phyloP scores from a whole-genome alignment of 2,329 filamentous ascomycete species.

The Fusarium acutatum region DNA sequence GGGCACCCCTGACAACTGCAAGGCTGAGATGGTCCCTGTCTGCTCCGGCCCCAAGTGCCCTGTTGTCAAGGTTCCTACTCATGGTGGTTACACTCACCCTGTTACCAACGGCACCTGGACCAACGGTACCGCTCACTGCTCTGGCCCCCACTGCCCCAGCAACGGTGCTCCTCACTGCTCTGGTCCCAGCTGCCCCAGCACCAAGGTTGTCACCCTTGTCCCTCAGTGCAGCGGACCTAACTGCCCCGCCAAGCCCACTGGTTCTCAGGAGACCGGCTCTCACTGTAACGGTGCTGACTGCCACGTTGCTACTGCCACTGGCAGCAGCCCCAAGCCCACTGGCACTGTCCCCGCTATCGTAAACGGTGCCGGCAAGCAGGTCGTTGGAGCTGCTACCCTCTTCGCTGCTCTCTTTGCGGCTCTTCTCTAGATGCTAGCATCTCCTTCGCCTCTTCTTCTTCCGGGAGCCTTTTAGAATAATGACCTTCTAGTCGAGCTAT shows the following conservation, averaged over 20 bases:
- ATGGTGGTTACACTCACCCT: not conserved
- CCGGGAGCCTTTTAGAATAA: not conserved
- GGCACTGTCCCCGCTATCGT: conserved; percentile 7
- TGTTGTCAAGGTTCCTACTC: not conserved
- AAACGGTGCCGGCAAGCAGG: conserved; percentile 29
- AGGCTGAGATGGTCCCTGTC: not conserved
- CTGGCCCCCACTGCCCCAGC: not conserved
- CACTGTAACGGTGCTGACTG: not conserved
- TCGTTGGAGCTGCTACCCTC: conserved; percentile 21
- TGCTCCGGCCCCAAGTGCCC: conserved; percentile 8
- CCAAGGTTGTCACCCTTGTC: not conserved
- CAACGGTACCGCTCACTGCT: not conserved
- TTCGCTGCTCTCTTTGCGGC: conserved; percentile 30
- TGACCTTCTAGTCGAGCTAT: not conserved
- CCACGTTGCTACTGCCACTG: not conserved
- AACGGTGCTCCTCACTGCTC: not conserved
- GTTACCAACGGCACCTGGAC: not conserved
- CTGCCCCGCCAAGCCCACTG: not conserved
- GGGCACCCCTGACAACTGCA: conserved; percentile 6
- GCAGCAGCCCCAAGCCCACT: not conserved
- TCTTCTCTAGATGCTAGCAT: conserved; percentile 17
- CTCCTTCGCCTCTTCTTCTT: not conserved
- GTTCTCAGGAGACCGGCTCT: not conserved
- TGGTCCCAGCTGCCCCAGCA: not conserved
- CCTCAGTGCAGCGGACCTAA: not conserved